These are phyloP conservation scores for Nadsonia fulvescens DNA, from an alignment of 805 yeast species.

Conservation along the genomic window DNA sequence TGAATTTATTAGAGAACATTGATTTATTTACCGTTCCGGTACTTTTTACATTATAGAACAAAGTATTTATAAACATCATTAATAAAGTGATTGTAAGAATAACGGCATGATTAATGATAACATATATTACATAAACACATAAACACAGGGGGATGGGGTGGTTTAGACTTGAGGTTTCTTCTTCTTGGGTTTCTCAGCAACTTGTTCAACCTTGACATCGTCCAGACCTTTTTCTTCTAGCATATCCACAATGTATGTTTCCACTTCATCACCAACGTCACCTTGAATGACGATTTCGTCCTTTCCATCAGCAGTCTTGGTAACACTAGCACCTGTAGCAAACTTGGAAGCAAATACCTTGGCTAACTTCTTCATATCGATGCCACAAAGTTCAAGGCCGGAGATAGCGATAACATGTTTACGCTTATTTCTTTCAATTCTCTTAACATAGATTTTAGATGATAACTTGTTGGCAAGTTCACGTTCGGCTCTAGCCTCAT, in stretches of 20 bases:
- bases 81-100: too few species aligned
- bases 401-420: constrained; percentile 73
- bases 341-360: constrained; percentile 86
- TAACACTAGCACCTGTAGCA: constrained; percentile 90
- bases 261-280: constrained; percentile 85
- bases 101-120: too few species aligned
- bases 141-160: too few species aligned
- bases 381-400: constrained; percentile 75
- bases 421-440: constrained; percentile 79
- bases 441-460: constrained; percentile 66
- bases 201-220: constrained; percentile 76
- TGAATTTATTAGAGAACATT: too few species aligned
- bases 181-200: constrained; percentile 67
- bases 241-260: constrained; percentile 48
- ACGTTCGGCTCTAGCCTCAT: constrained; percentile 48
- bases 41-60: too few species aligned
- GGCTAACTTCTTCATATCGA: constrained; percentile 78
- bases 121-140: too few species aligned
- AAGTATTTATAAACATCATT: too few species aligned
- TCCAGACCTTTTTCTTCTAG: constrained; percentile 67
- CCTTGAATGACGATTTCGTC: constrained; percentile 90
- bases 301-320: constrained; percentile 76
- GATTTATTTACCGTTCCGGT: too few species aligned
- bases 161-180: too few species aligned
- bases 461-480: constrained; percentile 61